A percentile compares a stretch with the other conserved stretches of the same genome.
These are phyloP conservation scores for Calocybe gambosa DNA, from an alignment of 1,284 basidiomycete genomes.

Conservation along the genomic window DNA sequence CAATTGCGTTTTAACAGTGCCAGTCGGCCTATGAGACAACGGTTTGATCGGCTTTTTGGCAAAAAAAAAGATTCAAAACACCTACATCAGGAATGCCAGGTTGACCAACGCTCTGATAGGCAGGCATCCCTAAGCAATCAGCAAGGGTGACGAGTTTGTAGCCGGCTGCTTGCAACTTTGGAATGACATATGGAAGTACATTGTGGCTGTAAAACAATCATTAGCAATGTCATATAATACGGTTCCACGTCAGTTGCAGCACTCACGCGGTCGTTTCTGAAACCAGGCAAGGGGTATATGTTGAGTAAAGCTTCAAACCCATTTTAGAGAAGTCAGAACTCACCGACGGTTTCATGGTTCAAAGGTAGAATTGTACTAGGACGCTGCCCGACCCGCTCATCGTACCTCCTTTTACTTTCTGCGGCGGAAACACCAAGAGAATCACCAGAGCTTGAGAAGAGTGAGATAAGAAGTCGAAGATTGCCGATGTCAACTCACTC, in stretches of 20 bases:
- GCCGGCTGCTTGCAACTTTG: slow-evolving; percentile 27
- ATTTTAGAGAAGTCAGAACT: neutral
- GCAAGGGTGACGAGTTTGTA: slow-evolving; percentile 40
- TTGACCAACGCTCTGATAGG: slow-evolving; percentile 28
- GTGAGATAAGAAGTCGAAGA: neutral
- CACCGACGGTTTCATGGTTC: slow-evolving; percentile 27
- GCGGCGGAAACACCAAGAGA: slow-evolving; percentile 25
- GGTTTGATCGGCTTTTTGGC: neutral
- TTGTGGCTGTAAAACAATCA: slow-evolving; percentile 19
- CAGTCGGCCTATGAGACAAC: neutral
- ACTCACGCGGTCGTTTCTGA: slow-evolving; percentile 33
- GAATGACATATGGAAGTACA: slow-evolving; percentile 29
- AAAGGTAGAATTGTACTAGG: slow-evolving; percentile 29
- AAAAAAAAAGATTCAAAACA: neutral
- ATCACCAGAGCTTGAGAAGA: slow-evolving; percentile 25
- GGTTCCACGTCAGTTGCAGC: neutral
- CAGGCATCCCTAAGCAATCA: slow-evolving; percentile 34
- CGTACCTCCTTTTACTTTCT: slow-evolving; percentile 26
- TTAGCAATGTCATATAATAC: neutral
- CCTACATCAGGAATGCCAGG: slow-evolving; percentile 16
- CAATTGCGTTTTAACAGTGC: neutral
- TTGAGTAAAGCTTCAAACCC: neutral
- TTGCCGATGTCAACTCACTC: slow-evolving; percentile 16
- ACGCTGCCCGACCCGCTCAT: slow-evolving; percentile 19
- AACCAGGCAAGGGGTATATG: neutral